phyloP scores from a whole-genome alignment of 345 rosid genomes.

The Pistacia atlantica region DNA sequence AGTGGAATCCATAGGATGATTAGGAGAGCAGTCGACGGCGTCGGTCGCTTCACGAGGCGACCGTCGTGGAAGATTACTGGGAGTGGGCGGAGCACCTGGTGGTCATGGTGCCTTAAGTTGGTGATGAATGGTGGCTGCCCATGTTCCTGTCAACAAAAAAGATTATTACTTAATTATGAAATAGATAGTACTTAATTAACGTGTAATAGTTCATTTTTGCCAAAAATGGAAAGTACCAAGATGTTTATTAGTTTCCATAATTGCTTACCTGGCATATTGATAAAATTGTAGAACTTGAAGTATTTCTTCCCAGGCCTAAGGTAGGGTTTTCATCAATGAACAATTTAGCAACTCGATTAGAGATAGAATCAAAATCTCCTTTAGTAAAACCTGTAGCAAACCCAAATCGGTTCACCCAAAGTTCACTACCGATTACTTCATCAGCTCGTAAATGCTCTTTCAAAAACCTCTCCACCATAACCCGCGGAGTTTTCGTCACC shows the following conservation, averaged over 20 bases:
- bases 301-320: constrained; percentile 50
- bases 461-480: constrained; percentile 79
- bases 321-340: constrained; percentile 54
- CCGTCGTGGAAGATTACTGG: constrained; percentile 97
- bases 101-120: constrained; percentile 20
- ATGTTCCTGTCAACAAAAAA: constrained; percentile 50
- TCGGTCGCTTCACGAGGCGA: constrained; percentile 81
- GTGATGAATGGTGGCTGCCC: constrained; percentile 48
- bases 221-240: too few species aligned
- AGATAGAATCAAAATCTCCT: constrained; percentile 28
- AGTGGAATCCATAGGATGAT: constrained; percentile 86
- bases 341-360: constrained; percentile 38
- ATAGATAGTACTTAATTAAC: background rate
- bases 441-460: constrained; percentile 80
- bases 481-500: constrained; percentile 71
- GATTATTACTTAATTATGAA: background rate
- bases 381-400: constrained; percentile 60
- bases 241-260: background rate
- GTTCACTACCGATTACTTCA: constrained; percentile 74
- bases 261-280: constrained; percentile 65
- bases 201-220: too few species aligned
- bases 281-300: constrained; percentile 40
- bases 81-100: constrained; percentile 46
- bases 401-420: constrained; percentile 64
- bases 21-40: constrained; percentile 64